Evolutionary conservation across 345 rosid species (phyloP), one percentile per base, ranked within the genome.

Genomic region (Isatis tinctoria): DNA sequence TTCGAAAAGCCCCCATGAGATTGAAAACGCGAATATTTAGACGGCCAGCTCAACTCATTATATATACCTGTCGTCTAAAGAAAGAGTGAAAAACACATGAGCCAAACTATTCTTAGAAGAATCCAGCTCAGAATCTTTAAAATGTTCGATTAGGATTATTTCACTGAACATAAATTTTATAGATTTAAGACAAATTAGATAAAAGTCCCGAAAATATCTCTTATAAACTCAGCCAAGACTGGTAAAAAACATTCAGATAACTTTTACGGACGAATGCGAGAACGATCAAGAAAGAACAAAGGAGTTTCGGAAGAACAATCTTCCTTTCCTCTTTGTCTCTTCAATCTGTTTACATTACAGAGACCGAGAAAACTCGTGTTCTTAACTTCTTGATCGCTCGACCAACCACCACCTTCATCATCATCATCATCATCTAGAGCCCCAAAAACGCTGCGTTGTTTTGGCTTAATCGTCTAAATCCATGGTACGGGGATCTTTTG

Each of bases 401-500:
- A 54, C 6, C 3, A 43, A 41, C 22, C 28, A 58, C 9, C 40
- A 53, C 10, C 48, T n/a, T 22, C 24, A 22, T 22, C 49, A 47
- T 26, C 67, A 48, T 30, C 59, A 30, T 33, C 26, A 35, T 9
- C 57, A 72, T 40, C 70, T 65, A 74, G 28, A 64, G 6, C 65
- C 57, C 37, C 27, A 2, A 48, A 59, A 36, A 16, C 28, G 30
- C 53, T 22, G 22, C 32, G 56, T 57, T 12, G 24, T 37, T 33
- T 3, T 61, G 4, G 61, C 35, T 28, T 18, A 0, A 16, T 10
- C 37, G 8, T 54, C 48, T 3, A 12, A 13, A 14, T 12, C 66
- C 20, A 70, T 76, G 80, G 75, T 53, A 40, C 48, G 61, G 20
- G 80, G 60, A 37, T 37, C 4, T 10, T 70, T 35, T 45, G 30